A percentile compares a stretch with the other conserved stretches of the same genome.
phyloP scores from a whole-genome alignment of 257 asterid species.

The Coffea canephora region DNA sequence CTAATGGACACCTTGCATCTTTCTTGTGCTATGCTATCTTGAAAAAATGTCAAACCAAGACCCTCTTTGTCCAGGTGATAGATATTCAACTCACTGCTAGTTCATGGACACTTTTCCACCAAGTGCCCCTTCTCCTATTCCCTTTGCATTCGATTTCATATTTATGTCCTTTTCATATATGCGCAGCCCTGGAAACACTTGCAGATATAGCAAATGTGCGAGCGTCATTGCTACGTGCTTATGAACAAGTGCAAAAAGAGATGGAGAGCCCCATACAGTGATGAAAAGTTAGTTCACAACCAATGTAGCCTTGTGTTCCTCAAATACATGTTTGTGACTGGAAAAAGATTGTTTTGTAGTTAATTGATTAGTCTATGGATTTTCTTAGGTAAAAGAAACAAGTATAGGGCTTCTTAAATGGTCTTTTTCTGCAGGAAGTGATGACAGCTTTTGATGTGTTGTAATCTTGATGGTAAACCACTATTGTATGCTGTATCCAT shows the following conservation, averaged over 20 bases:
- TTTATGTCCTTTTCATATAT: conserved; percentile 9
- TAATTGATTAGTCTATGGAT: not conserved
- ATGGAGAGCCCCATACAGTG: conserved; percentile 29
- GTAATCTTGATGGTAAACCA: too few relatives aligned
- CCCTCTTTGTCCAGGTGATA: too few relatives aligned
- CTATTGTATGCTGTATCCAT: not conserved
- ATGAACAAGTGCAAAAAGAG: conserved; percentile 55
- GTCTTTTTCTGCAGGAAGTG: not conserved
- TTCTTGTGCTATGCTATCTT: not conserved
- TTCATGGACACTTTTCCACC: not conserved
- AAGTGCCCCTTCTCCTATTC: not conserved
- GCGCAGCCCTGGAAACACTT: conserved; percentile 70
- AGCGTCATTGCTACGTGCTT: conserved; percentile 58
- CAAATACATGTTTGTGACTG: too few relatives aligned
- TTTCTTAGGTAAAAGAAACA: not conserved
- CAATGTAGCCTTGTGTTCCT: not conserved
- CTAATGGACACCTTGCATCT: not conserved
- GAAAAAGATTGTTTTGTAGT: not conserved
- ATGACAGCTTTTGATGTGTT: not conserved
- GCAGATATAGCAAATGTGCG: conserved; percentile 64
- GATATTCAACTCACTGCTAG: not conserved
- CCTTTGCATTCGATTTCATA: not conserved
- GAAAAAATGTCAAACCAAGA: too few relatives aligned
- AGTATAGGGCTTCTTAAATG: not conserved
- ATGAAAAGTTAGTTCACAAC: conserved; percentile 11